Conservation (phyloP, 1,139 yeast species). For the Yamadazyma siamensis region DNA sequence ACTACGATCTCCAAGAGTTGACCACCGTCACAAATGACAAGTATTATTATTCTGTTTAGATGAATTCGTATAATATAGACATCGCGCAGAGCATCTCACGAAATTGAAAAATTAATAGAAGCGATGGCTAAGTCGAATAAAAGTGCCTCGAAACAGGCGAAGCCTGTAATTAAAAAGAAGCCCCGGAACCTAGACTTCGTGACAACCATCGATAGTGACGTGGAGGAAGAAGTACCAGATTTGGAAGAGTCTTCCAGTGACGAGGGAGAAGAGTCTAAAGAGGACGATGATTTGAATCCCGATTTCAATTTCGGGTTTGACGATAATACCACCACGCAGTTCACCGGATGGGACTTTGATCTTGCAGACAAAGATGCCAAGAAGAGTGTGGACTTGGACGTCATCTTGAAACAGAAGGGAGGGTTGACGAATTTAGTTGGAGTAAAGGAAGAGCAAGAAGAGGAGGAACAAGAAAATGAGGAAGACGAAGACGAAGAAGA, state of each 20-base stretch:
- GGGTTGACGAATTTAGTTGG: slow-evolving; percentile 58
- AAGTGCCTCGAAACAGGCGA: not conserved
- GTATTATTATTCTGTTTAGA: slow-evolving; percentile 25
- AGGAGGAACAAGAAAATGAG: slow-evolving; percentile 30
- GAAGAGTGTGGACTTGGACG: slow-evolving; percentile 81
- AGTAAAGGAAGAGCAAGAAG: slow-evolving; percentile 27
- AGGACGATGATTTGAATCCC: slow-evolving; percentile 58
- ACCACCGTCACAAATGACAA: slow-evolving; percentile 36
- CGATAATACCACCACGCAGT: slow-evolving; percentile 40
- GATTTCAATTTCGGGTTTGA: slow-evolving; percentile 68
- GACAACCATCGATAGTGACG: slow-evolving; percentile 21
- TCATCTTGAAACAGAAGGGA: slow-evolving; percentile 78
- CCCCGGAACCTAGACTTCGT: slow-evolving; percentile 10
- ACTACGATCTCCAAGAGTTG: slow-evolving; percentile 43
- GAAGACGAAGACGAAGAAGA: slow-evolving; percentile 27
- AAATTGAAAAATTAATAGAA: not conserved
- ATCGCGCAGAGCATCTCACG: slow-evolving; percentile 2
- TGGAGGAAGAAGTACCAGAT: slow-evolving; percentile 15
- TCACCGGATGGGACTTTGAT: slow-evolving; percentile 83
- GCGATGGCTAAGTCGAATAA: slow-evolving; percentile 6
- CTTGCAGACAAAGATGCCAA: slow-evolving; percentile 34
- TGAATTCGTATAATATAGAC: not conserved
- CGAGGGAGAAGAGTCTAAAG: slow-evolving; percentile 17
- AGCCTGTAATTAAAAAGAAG: slow-evolving; percentile 1
- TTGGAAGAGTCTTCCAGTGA: slow-evolving; percentile 25